These are phyloP conservation scores for Kalmusia sp. DNA, from an alignment of 2,329 filamentous ascomycete genomes.

Conservation along the genomic window DNA sequence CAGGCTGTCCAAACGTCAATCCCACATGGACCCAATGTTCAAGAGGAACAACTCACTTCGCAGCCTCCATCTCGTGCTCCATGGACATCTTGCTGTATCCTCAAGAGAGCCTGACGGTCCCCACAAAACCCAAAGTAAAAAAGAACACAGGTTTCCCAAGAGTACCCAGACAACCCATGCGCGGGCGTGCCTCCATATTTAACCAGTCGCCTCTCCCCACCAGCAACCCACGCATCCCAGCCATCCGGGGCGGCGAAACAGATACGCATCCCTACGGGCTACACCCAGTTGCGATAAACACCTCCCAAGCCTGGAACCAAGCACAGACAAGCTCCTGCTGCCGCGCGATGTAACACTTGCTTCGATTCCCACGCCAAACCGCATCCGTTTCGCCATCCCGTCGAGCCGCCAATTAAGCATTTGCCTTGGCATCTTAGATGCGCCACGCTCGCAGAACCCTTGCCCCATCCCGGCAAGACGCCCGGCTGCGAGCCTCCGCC, in stretches of 20 bases:
- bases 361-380: conserved; percentile 4
- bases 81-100: conserved; percentile 19
- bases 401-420: background rate
- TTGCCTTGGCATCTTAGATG: conserved; percentile 3
- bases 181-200: conserved; percentile 38
- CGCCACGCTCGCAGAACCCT: conserved; percentile 4
- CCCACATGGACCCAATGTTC: background rate
- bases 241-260: background rate
- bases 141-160: conserved; percentile 11
- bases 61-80: conserved; percentile 37
- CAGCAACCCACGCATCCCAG: conserved; percentile 16
- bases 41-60: conserved; percentile 29
- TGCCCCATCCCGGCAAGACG: background rate
- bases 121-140: background rate
- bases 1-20: conserved; percentile 24
- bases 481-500: background rate
- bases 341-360: conserved; percentile 41
- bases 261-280: too few species aligned
- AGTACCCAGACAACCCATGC: too few species aligned
- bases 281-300: conserved; percentile 4
- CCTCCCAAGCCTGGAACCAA: conserved; percentile 10
- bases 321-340: conserved; percentile 30
- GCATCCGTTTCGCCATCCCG: background rate
- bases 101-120: conserved; percentile 3
- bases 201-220: conserved; percentile 18